Evolutionary conservation across 176 grass and related monocot genomes (phyloP).

Genomic region (Oryza rufipogon): DNA sequence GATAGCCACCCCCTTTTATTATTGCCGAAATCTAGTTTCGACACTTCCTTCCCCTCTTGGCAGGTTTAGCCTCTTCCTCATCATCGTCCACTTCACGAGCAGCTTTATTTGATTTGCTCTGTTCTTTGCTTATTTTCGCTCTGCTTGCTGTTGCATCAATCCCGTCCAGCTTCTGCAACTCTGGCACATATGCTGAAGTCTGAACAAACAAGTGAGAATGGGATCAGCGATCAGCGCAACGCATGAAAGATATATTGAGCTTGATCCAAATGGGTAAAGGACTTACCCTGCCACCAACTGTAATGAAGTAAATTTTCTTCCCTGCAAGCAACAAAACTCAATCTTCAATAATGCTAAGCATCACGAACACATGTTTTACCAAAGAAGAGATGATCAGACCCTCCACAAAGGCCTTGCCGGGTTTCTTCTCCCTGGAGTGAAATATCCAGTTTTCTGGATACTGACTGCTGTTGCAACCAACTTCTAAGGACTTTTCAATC

Average conservation of each 20-base stretch:
- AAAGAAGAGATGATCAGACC: slow-evolving; percentile 34
- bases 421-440: slow-evolving; percentile 62
- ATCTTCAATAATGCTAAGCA: slow-evolving; percentile 1
- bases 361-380: not conserved
- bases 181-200: slow-evolving; percentile 46
- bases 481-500: slow-evolving; percentile 52
- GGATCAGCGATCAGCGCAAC: not conserved
- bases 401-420: slow-evolving; percentile 53
- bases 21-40: too few species aligned
- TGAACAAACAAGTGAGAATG: not conserved
- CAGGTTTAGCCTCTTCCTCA: too few species aligned
- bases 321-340: slow-evolving; percentile 33
- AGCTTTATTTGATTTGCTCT: too few species aligned
- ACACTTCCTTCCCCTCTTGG: slow-evolving; percentile 9
- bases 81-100: not conserved
- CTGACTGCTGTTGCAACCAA: slow-evolving; percentile 53
- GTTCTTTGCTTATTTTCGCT: too few species aligned
- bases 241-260: not conserved
- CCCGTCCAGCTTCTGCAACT: slow-evolving; percentile 41
- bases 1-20: too few species aligned
- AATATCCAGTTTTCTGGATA: slow-evolving; percentile 55
- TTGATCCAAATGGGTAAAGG: not conserved
- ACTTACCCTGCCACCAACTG: slow-evolving; percentile 48
- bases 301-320: slow-evolving; percentile 48
- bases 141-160: not conserved